Percentiles rank a stretch among this genome's conserved stretches.
These are phyloP conservation scores for Pestalotiopsis sp. DNA, from an alignment of 2,329 filamentous ascomycete genomes.

Conservation along the genomic window DNA sequence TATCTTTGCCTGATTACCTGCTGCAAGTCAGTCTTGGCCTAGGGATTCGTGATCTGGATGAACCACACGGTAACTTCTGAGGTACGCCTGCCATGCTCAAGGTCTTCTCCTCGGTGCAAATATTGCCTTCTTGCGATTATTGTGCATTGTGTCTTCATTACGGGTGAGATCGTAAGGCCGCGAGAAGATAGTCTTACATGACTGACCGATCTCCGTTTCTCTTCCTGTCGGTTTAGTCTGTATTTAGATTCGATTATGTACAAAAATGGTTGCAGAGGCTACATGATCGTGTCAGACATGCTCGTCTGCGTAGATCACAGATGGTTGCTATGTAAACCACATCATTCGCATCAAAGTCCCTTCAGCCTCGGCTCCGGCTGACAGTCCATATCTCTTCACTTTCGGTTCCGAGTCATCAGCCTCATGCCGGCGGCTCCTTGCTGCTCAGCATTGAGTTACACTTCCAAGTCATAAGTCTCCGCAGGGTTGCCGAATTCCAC, in stretches of 20 bases:
- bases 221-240: too few species aligned
- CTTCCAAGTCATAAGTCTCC: too few species aligned
- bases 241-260: too few species aligned
- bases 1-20: too few species aligned
- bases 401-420: not conserved
- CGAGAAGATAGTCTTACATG: constrained; percentile 93
- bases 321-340: too few species aligned
- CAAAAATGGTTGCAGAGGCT: too few species aligned
- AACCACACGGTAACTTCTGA: constrained; percentile 86
- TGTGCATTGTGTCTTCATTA: constrained; percentile 98
- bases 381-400: not conserved
- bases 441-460: not conserved
- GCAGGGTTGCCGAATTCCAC: too few species aligned
- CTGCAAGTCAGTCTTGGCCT: constrained; percentile 53
- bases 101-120: constrained; percentile 95
- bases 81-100: constrained; percentile 95
- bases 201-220: constrained; percentile 69
- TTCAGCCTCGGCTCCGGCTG: not conserved
- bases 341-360: too few species aligned
- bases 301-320: too few species aligned
- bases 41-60: constrained; percentile 86
- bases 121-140: constrained; percentile 87
- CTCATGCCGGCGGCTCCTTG: not conserved
- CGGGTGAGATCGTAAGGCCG: constrained; percentile 94
- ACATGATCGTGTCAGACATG: too few species aligned